These are phyloP conservation scores for Diplodia intermedia DNA, from an alignment of 2,329 filamentous ascomycete species.

Conservation along the genomic window DNA sequence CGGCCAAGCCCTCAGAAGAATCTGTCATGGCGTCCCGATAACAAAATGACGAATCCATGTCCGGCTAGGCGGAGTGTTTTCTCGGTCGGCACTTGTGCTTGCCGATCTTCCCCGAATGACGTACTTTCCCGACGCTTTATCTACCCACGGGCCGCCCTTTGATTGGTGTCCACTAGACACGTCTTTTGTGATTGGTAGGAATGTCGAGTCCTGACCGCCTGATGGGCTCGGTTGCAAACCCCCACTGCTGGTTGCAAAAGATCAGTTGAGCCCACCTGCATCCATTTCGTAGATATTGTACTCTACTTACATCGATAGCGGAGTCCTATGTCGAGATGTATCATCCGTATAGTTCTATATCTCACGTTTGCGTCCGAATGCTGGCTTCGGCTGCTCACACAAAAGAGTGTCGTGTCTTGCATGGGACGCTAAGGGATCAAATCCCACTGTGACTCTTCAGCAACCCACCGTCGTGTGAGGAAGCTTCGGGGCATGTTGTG, in stretches of 20 bases:
- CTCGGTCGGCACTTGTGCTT: conserved; percentile 12
- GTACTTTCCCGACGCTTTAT: conserved; percentile 7
- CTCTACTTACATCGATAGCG: too few species aligned
- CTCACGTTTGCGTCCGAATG: too few species aligned
- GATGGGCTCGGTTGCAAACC: not conserved
- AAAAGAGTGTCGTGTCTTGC: too few species aligned
- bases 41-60: not conserved
- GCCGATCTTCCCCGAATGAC: conserved; percentile 3
- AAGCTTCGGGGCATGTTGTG: not conserved
- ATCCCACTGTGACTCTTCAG: too few species aligned
- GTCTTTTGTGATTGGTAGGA: not conserved
- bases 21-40: not conserved
- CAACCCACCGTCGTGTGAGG: not conserved
- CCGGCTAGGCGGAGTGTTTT: not conserved
- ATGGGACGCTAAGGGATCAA: too few species aligned
- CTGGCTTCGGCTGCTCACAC: not conserved
- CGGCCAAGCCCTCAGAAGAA: not conserved
- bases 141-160: conserved; percentile 5
- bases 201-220: not conserved
- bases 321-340: too few species aligned
- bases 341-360: too few species aligned
- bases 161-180: not conserved
- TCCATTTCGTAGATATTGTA: too few species aligned
- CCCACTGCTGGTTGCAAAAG: too few species aligned
- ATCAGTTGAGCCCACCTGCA: too few species aligned